Conservation (phyloP, 306 rosid species). For the Vigna trinervia region DNA sequence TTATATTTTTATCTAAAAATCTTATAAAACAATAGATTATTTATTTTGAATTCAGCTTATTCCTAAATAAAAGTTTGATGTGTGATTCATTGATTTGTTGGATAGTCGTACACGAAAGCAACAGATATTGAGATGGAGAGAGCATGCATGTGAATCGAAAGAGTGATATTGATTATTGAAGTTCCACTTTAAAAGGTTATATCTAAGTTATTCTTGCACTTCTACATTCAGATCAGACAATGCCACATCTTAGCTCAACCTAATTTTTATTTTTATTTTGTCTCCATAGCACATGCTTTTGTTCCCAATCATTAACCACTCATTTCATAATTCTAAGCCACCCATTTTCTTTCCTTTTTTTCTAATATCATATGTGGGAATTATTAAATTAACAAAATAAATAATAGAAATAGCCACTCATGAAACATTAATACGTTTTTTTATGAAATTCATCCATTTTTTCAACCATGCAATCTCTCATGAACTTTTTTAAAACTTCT, state of each 20-base stretch:
- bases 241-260: constrained; percentile 26
- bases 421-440: no score
- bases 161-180: constrained; percentile 21
- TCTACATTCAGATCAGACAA: constrained; percentile 7
- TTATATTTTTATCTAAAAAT: no score
- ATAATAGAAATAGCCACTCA: background rate
- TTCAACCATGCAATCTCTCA: no score
- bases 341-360: background rate
- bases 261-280: constrained; percentile 14
- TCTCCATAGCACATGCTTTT: constrained; percentile 44
- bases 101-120: constrained; percentile 23
- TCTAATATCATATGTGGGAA: background rate
- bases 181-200: background rate
- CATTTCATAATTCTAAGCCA: background rate
- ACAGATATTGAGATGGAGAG: background rate
- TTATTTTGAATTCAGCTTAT: no score
- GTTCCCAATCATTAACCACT: constrained; percentile 45
- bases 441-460: no score
- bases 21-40: no score
- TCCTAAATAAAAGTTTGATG: no score
- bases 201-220: background rate
- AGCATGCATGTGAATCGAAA: background rate
- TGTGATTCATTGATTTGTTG: background rate
- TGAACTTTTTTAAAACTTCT: no score
- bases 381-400: background rate